Evolutionary conservation across 805 yeast species (phyloP).

Genomic region (Tetrapisispora pingtungensis): DNA sequence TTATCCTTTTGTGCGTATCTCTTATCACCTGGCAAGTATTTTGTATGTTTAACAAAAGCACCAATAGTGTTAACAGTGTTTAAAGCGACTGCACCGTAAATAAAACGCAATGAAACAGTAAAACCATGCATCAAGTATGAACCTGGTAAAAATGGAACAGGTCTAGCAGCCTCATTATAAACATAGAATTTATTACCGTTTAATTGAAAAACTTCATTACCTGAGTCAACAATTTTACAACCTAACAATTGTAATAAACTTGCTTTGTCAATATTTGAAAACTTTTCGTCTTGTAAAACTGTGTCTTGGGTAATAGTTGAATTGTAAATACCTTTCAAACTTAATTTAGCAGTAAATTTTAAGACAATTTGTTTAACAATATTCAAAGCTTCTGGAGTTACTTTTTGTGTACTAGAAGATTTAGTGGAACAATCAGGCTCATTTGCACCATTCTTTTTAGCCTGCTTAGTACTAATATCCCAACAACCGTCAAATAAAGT

Average conservation of each 20-base stretch:
- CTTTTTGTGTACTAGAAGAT: neutral
- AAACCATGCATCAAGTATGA: slow-evolving; percentile 17
- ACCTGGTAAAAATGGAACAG: slow-evolving; percentile 15
- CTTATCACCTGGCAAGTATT: slow-evolving; percentile 17
- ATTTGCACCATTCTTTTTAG: slow-evolving; percentile 1
- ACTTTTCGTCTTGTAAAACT: slow-evolving; percentile 15
- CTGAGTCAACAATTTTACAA: slow-evolving; percentile 10
- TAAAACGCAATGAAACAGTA: slow-evolving; percentile 12
- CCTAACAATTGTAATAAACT: slow-evolving; percentile 14
- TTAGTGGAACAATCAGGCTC: too few relatives aligned
- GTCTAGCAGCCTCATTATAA: slow-evolving; percentile 7
- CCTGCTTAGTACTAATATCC: slow-evolving; percentile 14
- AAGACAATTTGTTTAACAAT: slow-evolving; percentile 11
- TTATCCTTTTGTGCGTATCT: slow-evolving; percentile 11
- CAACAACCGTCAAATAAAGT: slow-evolving; percentile 19
- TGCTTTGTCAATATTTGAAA: slow-evolving; percentile 12
- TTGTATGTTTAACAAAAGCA: slow-evolving; percentile 16
- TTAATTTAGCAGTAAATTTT: slow-evolving; percentile 12
- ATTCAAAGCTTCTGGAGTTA: slow-evolving; percentile 1
- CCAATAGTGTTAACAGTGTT: slow-evolving; percentile 13
- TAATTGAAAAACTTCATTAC: slow-evolving; percentile 13
- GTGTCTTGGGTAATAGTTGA: slow-evolving; percentile 11
- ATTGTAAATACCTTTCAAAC: slow-evolving; percentile 13
- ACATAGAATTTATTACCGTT: slow-evolving; percentile 18
- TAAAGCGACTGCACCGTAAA: slow-evolving; percentile 14